Evolutionary conservation across 2,329 filamentous ascomycete genomes (phyloP), one percentile per base, ranked within the genome.

Genomic region (Catunica adiposa): DNA sequence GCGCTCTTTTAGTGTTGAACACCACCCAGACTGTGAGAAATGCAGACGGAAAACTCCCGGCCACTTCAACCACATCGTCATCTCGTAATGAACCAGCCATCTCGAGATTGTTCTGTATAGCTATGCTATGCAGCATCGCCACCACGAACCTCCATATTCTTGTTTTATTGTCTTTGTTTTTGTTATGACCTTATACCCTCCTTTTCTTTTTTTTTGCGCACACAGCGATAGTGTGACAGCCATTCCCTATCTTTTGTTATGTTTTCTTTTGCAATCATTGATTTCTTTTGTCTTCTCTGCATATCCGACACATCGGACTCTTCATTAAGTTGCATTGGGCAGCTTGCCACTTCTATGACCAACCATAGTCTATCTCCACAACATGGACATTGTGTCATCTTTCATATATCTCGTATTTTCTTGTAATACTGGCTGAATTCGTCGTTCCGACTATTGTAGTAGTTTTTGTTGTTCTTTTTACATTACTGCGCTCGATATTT

Each of bases 61-160:
- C 1, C 85, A 89, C 65, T 89, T 87, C 64, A 88, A 84, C 63
- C 85, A 89, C 67, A 86, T 89, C 58, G 80, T 87, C 60, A 75
- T 81, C 62, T 80, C 79, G 72, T 60, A 26, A 52, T 52, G 47
- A 51, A 26, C 7, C 47, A 51, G 26, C 25, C 23, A 51, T 25
- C 23, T 5, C 29, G 29, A 11, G 29, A 34, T 5, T 11, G 29
- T 5, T 34, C 5, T 11, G 11, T 11, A 5, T 34, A 5, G 29
- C 11, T 5, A 5, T 34, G 29, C 29, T 5, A 5, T 34, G 11
- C 5, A 34, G 5, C 26, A 15, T n/a, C 20, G 9, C 47, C 47
- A 23, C 23, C 47, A n/a, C n/a, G n/a, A n/a, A n/a, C n/a, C n/a
- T n/a, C 52, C 40, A 25, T 53, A 42, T 54, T 46, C 55, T 46